Conservation (phyloP, 2,329 filamentous ascomycete species). For the Periglandula ipomoeae region DNA sequence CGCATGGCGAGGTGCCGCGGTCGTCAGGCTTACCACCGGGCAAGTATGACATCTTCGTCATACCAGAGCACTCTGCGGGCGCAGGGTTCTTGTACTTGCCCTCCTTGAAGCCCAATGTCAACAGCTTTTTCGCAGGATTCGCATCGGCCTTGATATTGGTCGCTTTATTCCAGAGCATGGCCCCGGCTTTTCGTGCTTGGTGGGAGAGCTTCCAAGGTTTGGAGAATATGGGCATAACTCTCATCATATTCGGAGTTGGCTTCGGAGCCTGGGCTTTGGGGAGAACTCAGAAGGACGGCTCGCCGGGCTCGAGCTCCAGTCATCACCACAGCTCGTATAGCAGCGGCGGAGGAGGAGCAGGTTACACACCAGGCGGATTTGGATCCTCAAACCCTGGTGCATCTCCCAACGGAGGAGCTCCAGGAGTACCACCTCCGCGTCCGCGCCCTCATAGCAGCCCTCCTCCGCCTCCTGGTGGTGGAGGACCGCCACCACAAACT, state of each 20-base stretch:
- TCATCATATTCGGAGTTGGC: constrained; percentile 65
- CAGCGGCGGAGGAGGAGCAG: constrained; percentile 12
- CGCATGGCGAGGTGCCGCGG: constrained; percentile 72
- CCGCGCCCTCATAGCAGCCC: constrained; percentile 19
- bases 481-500: constrained; percentile 6
- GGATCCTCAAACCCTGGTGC: constrained; percentile 20
- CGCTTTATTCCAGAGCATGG: constrained; percentile 61
- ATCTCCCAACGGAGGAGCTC: constrained; percentile 22
- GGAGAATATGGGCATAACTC: constrained; percentile 62
- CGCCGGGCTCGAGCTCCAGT: constrained; percentile 8
- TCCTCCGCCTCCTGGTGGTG: constrained; percentile 2
- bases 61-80: constrained; percentile 83
- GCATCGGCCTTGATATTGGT: constrained; percentile 66
- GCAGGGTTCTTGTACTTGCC: constrained; percentile 91
- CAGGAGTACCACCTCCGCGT: constrained; percentile 16
- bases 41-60: constrained; percentile 96
- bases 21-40: constrained; percentile 67
- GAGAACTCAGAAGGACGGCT: constrained; percentile 26
- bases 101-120: constrained; percentile 73
- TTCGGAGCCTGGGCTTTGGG: constrained; percentile 63
- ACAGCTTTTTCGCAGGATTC: constrained; percentile 85
- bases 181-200: constrained; percentile 67
- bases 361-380: constrained; percentile 18
- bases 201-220: constrained; percentile 60
- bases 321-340: constrained; percentile 14